Percentiles rank a stretch among this genome's conserved stretches.
Conservation (phyloP, 164 flowering plant genomes). For the Kalanchoe fedtschenkoi region DNA sequence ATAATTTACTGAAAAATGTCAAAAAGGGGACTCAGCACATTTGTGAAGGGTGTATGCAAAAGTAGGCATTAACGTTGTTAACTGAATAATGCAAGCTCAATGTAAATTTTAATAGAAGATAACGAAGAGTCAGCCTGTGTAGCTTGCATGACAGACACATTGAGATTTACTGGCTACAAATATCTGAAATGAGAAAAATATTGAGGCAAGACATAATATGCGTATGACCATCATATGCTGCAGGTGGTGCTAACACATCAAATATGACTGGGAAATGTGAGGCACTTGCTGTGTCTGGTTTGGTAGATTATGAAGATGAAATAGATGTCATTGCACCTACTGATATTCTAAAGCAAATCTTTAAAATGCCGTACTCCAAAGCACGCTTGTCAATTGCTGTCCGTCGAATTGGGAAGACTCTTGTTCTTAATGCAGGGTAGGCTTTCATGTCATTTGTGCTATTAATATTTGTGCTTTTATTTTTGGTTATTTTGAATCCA, state of each 20-base stretch:
- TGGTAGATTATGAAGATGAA: slow-evolving; percentile 88
- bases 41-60: no score
- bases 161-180: no score
- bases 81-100: no score
- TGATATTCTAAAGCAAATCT: slow-evolving; percentile 92
- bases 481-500: not conserved
- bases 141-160: no score
- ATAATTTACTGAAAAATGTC: no score
- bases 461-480: not conserved
- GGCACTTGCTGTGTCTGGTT: slow-evolving; percentile 87
- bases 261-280: slow-evolving; percentile 75
- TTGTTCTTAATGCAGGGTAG: slow-evolving; percentile 81
- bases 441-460: slow-evolving; percentile 7
- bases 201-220: not conserved
- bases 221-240: slow-evolving; percentile 16
- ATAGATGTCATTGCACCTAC: slow-evolving; percentile 88
- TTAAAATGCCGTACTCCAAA: slow-evolving; percentile 92
- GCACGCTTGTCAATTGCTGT: slow-evolving; percentile 87
- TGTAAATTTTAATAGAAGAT: no score
- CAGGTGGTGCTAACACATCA: slow-evolving; percentile 35
- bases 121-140: no score
- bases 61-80: no score
- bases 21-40: no score
- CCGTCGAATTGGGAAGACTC: slow-evolving; percentile 82
- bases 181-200: not conserved